Evolutionary conservation across 2,329 filamentous ascomycete genomes (phyloP), one percentile per base, ranked within the genome.

Genomic region (Remersonia thermophila): DNA sequence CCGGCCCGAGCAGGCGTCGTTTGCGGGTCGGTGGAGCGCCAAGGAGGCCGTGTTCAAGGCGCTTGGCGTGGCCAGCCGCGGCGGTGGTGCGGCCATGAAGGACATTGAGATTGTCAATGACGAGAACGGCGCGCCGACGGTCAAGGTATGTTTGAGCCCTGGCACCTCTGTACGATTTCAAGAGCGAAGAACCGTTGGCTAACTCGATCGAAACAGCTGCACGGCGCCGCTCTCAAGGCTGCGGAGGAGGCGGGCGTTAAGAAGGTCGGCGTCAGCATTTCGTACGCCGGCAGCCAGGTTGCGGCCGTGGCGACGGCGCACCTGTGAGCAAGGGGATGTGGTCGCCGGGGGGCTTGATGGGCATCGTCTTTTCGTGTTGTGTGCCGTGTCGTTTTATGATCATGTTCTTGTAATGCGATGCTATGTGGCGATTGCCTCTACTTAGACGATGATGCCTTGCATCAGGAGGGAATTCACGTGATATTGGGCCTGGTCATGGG

Each of bases 21-120:
- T 95, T 61, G 85, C 89, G 4, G 91, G 91, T 33, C 78, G 86
- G 49, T 98, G 91, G 91, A 89, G 81, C 52, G 91, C 91, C 26
- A 98, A 98, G 67, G 91, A 98, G 64, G 91, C 91, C 18, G 87
- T 98, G 1, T 98, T 98, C 72, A 98, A 98, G 74, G 86, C 84
- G 27, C 69, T 98, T 11, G 86, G 87, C 47, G 87, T 96, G 10
- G 65, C 72, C 49, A 81, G 87, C 60, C 79, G 83, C 62, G 91
- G 91, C 43, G 87, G 82, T 8, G 91, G 93, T 46, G 89, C 91
- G 41, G 71, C 85, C 12, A 61, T 98, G 61, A 91, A 80, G 67
- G 87, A 96, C 29, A 98, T 98, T 64, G 93, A 98, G 65, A 89
- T 98, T 51, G 60, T 75, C 43, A 80, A 78, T 51, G 80, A 87